phyloP scores from a whole-genome alignment of 2,329 filamentous ascomycete species.

The Lasiodiplodia sp. region DNA sequence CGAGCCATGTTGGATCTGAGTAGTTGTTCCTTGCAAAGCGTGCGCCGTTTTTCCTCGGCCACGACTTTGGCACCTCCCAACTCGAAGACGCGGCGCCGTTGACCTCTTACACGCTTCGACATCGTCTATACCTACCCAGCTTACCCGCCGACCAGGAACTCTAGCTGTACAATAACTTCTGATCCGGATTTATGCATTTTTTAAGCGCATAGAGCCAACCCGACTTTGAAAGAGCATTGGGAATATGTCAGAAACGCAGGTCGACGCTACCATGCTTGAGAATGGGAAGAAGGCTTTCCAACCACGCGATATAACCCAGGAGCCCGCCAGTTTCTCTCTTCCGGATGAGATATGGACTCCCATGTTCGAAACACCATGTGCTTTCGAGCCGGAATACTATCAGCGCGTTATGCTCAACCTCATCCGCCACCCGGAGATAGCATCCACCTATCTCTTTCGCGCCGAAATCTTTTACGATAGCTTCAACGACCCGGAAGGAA shows the following conservation, averaged over 20 bases:
- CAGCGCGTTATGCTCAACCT: conserved; percentile 74
- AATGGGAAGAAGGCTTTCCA: conserved; percentile 35
- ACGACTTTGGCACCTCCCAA: not conserved
- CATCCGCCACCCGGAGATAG: conserved; percentile 80
- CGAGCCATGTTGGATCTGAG: not conserved
- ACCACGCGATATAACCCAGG: conserved; percentile 42
- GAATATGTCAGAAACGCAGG: not conserved
- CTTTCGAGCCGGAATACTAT: conserved; percentile 70
- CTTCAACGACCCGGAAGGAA: conserved; percentile 46
- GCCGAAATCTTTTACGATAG: conserved; percentile 74
- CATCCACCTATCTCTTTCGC: conserved; percentile 78
- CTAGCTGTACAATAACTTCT: not conserved
- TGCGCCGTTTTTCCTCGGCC: not conserved
- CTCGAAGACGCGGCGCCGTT: not conserved
- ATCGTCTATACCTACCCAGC: not conserved
- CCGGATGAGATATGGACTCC: conserved; percentile 47
- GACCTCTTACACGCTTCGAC: not conserved
- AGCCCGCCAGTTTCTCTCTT: conserved; percentile 35
- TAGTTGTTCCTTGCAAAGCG: not conserved
- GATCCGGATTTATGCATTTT: not conserved
- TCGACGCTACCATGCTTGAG: not conserved
- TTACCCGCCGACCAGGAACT: not conserved
- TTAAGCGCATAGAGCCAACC: not conserved
- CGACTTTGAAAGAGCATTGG: conserved; percentile 13
- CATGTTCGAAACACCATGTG: conserved; percentile 57